These are phyloP conservation scores for Ogataea nitratoaversa DNA, from an alignment of 805 yeast genomes.

Conservation along the genomic window DNA sequence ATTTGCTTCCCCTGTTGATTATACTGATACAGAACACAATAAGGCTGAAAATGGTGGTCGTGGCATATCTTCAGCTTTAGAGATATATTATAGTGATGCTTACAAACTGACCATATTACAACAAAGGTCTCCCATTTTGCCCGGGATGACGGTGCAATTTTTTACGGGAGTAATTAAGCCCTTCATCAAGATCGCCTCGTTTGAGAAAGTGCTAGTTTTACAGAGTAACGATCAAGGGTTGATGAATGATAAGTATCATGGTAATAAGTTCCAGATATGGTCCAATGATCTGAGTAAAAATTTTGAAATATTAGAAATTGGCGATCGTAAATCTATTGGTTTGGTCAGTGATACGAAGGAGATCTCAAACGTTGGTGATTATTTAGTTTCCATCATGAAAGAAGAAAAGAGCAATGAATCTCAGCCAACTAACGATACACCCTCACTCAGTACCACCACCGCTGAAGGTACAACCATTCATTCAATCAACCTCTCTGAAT, in stretches of 20 bases:
- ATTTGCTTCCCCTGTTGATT: conserved; percentile 76
- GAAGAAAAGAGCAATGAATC: not conserved
- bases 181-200: conserved; percentile 38
- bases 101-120: conserved; percentile 58
- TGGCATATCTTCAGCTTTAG: conserved; percentile 51
- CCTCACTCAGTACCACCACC: no score
- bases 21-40: conserved; percentile 12
- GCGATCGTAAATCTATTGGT: conserved; percentile 8
- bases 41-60: conserved; percentile 11
- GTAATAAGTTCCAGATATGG: conserved; percentile 20
- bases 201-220: conserved; percentile 48
- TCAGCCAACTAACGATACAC: no score
- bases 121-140: conserved; percentile 80
- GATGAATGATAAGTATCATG: conserved; percentile 16
- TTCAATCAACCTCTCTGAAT: not conserved
- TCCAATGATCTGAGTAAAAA: conserved; percentile 19
- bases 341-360: conserved; percentile 8
- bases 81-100: conserved; percentile 47
- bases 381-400: conserved; percentile 3
- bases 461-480: no score
- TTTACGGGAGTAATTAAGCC: conserved; percentile 48
- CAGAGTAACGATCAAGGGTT: conserved; percentile 73
- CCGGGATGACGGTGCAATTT: conserved; percentile 51
- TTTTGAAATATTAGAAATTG: conserved; percentile 16
- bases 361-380: conserved; percentile 11